phyloP scores from a whole-genome alignment of 192 early-diverging fungal species.

The Backusella sp. region DNA sequence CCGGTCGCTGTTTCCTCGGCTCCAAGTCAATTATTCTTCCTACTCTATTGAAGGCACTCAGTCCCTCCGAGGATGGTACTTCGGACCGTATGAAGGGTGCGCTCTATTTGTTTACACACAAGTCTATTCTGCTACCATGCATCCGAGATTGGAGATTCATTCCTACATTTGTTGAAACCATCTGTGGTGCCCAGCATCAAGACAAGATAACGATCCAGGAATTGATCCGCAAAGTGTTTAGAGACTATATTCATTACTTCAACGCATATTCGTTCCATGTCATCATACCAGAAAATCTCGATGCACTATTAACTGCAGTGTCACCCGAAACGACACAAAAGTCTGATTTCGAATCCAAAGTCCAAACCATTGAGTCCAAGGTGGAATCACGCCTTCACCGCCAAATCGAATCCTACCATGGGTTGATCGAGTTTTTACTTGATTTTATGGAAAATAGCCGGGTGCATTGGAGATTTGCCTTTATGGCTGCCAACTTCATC shows the following conservation, averaged over 20 bases:
- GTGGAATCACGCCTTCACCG: background rate
- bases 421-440: constrained; percentile 47
- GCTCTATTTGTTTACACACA: constrained; percentile 59
- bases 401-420: constrained; percentile 40
- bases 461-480: constrained; percentile 81
- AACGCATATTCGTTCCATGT: constrained; percentile 49
- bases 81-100: constrained; percentile 66
- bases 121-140: constrained; percentile 47
- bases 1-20: constrained; percentile 48
- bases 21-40: constrained; percentile 50
- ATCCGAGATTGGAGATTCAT: constrained; percentile 59
- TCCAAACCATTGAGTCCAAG: constrained; percentile 1
- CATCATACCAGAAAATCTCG: constrained; percentile 31
- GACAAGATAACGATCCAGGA: constrained; percentile 73
- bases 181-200: constrained; percentile 61
- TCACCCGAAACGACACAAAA: constrained; percentile 4
- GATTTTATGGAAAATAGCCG: constrained; percentile 56
- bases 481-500: constrained; percentile 79
- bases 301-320: constrained; percentile 1
- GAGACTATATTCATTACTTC: constrained; percentile 55
- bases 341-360: background rate
- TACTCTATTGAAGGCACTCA: constrained; percentile 46
- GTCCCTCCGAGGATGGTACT: constrained; percentile 30
- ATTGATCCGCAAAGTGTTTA: constrained; percentile 59
- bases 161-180: constrained; percentile 48